Evolutionary conservation across 1,139 yeast species (phyloP).

Genomic region (Suhomyces taliae): DNA sequence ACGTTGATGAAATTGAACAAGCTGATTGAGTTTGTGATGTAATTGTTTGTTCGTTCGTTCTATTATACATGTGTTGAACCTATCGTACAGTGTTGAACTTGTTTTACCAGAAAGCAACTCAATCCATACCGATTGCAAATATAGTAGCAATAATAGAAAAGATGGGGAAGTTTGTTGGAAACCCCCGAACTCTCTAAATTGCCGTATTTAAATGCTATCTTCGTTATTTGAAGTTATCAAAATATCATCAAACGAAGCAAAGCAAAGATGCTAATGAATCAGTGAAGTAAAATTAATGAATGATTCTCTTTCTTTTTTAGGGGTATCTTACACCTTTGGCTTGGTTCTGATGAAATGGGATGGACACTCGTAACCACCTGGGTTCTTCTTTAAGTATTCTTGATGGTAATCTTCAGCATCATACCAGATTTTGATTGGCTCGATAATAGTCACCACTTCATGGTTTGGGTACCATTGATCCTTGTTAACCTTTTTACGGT

Average conservation of each 20-base stretch:
- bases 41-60: neutral
- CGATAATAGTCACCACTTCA: conserved; percentile 60
- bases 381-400: conserved; percentile 71
- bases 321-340: conserved; percentile 20
- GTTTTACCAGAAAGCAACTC: conserved; percentile 1
- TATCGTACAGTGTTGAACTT: conserved; percentile 11
- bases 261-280: no score
- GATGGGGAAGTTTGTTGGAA: no score
- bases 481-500: conserved; percentile 33
- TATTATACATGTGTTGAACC: conserved; percentile 16
- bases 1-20: neutral
- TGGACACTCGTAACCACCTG: conserved; percentile 86
- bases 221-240: no score
- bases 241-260: no score
- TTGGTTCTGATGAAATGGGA: conserved; percentile 56
- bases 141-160: no score
- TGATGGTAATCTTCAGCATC: conserved; percentile 97
- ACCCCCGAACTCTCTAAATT: no score
- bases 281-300: neutral
- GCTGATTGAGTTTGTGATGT: neutral
- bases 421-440: conserved; percentile 68
- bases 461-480: conserved; percentile 46
- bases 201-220: no score
- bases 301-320: neutral
- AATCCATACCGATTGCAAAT: neutral